Base-by-base conservation (phyloP, 1,284 basidiomycete species). In the Wolfiporia cocos region DNA sequence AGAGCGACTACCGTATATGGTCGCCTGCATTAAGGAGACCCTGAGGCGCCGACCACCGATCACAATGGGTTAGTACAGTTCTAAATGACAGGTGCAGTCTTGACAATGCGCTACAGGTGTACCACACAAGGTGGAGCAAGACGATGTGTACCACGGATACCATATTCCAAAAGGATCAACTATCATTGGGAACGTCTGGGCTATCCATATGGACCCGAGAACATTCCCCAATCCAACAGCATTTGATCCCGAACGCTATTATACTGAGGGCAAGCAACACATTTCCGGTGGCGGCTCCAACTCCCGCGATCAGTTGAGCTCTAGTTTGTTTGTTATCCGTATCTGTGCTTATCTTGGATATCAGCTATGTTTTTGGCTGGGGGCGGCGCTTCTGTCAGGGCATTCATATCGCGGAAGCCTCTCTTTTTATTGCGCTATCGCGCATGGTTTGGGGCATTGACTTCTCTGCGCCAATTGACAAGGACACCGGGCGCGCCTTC, bases 1-100 rank as follows among this genome's bases (percentile, higher is more conserved):
- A 28, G 38, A 42, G 17, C 41, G 44, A 18, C 43, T 61, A 17
- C 58, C 59, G 12, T 64, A 59, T 37, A 36, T 59, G 10, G 44
- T 52, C 6, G 62, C 61, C n/a, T 53, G 54, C 40, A 55, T 64
- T 42, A 61, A 61, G 43, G 62, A 64, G 44, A 53, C 53, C 3
- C 39, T 59, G 45, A 43, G 58, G 24, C 48, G 51, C 18, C 37
- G 51, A n/a, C 50, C 57, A 4, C 51, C 49, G n/a, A 47, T 47
- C 15, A 49, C 52, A 30, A 50, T 54, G 49, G 56, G 54, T 55
- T 22, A 35, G 50, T 43, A 4, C 21, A 30, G 11, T 26, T 11
- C 9, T 12, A 7, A 21, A 32, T 17, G 3, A 12, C 28, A 11
- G n/a, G 9, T 6, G 20, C 46, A n/a, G 20, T 23, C 28, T 6